phyloP scores from a whole-genome alignment of 768 basidiomycete genomes.

The Russula sp. region DNA sequence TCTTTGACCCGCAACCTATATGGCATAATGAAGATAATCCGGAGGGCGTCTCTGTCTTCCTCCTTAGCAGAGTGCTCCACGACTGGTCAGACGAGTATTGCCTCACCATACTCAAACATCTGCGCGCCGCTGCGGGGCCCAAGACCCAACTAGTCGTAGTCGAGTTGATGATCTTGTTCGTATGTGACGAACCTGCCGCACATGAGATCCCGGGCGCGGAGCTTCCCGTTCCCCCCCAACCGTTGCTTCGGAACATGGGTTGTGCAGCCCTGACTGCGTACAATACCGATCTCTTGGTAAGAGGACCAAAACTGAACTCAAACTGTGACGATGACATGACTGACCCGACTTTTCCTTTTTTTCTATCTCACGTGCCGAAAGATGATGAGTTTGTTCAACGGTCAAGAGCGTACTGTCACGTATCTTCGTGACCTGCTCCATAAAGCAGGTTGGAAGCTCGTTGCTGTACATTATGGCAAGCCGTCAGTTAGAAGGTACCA shows the following conservation, averaged over 20 bases:
- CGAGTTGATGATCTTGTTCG: slow-evolving; percentile 32
- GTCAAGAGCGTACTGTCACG: slow-evolving; percentile 10
- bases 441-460: slow-evolving; percentile 4
- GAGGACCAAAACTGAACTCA: not conserved
- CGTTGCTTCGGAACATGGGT: slow-evolving; percentile 33
- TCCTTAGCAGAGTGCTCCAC: not conserved
- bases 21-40: not conserved
- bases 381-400: slow-evolving; percentile 8
- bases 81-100: slow-evolving; percentile 37
- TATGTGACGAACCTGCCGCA: slow-evolving; percentile 29
- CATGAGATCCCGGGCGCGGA: slow-evolving; percentile 26
- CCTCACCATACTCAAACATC: slow-evolving; percentile 9
- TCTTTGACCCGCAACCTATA: slow-evolving; percentile 7
- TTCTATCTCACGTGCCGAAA: not conserved
- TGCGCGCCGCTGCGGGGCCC: slow-evolving; percentile 24
- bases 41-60: slow-evolving; percentile 9
- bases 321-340: not conserved
- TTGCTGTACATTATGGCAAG: not conserved
- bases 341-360: not conserved
- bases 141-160: slow-evolving; percentile 34
- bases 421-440: slow-evolving; percentile 14
- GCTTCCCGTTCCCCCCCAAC: slow-evolving; percentile 28
- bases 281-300: slow-evolving; percentile 28
- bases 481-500: not conserved
- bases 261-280: slow-evolving; percentile 28